Conservation (phyloP, 495 filamentous ascomycete genomes). For the Trichoderma gamsii region DNA sequence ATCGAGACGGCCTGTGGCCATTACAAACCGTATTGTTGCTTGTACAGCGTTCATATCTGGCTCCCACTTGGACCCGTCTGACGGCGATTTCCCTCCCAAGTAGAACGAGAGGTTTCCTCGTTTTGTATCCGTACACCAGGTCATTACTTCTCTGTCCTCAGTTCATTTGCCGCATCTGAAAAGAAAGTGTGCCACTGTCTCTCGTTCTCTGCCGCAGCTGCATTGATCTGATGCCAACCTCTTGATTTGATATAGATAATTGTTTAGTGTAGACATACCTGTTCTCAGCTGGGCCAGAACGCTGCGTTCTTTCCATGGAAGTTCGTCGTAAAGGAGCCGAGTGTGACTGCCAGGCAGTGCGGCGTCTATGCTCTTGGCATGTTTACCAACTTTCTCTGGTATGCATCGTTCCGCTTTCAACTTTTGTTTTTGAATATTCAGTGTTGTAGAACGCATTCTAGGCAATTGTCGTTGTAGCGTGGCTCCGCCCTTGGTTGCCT, state of each 20-base stretch:
- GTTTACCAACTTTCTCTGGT: too few relatives aligned
- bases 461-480: too few relatives aligned
- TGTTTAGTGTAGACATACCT: background rate
- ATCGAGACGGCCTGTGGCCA: background rate
- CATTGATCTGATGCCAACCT: background rate
- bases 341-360: background rate
- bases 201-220: background rate
- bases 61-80: too few relatives aligned
- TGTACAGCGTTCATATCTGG: background rate
- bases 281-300: background rate
- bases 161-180: background rate
- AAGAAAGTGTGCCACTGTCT: background rate
- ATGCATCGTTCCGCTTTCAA: too few relatives aligned
- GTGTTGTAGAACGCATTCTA: too few relatives aligned
- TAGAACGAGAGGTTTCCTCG: background rate
- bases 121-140: background rate
- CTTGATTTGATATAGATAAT: background rate
- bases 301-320: background rate
- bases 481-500: too few relatives aligned
- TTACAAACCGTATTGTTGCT: too few relatives aligned
- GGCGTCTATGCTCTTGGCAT: background rate
- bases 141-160: background rate
- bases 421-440: too few relatives aligned
- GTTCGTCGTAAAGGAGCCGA: background rate
- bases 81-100: background rate